Evolutionary conservation across 305 asterid genomes (phyloP), one percentile per base, ranked within the genome.

Genomic region (Plantago lanceolata): DNA sequence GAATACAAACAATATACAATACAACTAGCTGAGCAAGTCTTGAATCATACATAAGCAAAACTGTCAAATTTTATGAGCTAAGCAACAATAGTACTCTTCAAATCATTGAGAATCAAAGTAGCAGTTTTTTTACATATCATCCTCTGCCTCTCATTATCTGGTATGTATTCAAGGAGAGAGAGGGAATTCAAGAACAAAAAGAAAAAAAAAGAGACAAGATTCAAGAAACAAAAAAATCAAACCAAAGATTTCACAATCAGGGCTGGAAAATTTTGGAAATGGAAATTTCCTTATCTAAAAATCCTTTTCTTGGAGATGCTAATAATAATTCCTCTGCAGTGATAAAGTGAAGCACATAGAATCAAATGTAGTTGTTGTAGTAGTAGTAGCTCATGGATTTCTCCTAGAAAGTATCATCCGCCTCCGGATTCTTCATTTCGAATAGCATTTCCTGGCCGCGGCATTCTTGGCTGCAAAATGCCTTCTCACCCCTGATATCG

Each of bases 401-500:
- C 44, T 55, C 31, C 60, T 55, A 26, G 45, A 28, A 29, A 47
- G 66, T 64, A 61, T 71, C 75, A 26, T 55, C 75, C 75, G 48
- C 24, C 45, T 66, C 64, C 18, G 58, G 61, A 67, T 71, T 66
- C 75, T 74, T 61, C 61, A 16, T 60, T 31, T 85, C 85, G 3
- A 53, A 73, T 64, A 78, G 29, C 78, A 81, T 85, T 67, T 84
- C 92, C 61, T 80, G 80, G 77, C 74, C 71, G 47, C 87, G 83
- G 78, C 97, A 87, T 76, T 85, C 89, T 17, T 84, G 76, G 75
- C 95, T 85, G 71, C 96, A 88, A 71, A 81, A 79, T 62, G 76
- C 85, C 69, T 74, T 84, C 68, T 77, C 86, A 50, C 87, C 87
- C 82, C 97, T 88, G 86, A 57, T 63, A 56, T 11, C 15, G 45